Evolutionary conservation across 1,139 yeast genomes (phyloP), one percentile per base, ranked within the genome.

Genomic region (Lodderomyces margitis): DNA sequence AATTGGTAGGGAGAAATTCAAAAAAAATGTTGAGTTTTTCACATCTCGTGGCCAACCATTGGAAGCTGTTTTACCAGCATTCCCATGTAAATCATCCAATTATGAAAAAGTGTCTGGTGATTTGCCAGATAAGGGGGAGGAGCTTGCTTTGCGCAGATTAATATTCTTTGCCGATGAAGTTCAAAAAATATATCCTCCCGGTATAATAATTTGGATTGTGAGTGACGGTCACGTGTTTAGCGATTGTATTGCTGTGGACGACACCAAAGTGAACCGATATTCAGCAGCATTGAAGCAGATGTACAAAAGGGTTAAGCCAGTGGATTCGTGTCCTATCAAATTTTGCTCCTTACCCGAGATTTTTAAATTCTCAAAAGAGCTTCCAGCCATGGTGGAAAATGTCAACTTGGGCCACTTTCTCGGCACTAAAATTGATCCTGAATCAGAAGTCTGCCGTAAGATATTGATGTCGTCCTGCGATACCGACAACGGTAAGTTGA

Each of bases 181-280:
- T 5, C 54, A 61, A 40, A 47, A 56, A 17, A 50, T 78, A 25
- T 79, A 80, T 56, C 66, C 75, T 1, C 83, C 83, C 0, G 84
- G 84, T 1, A 61, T 78, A 55, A 67, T 71, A 40, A 57, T 78
- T 34, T 74, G 74, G 70, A 77, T 80, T 54, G 82, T 80, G 20
- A 75, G 81, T 55, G 85, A 80, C 51, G 84, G 85, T 0, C 85
- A 80, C 54, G 85, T 80, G 9, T 80, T 80, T 58, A 75, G 82
- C 47, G 85, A 80, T 56, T 80, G 84, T 58, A 77, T 66, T 50
- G 71, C 67, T 1, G 75, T 70, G 21, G 81, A 78, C 55, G 85
- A 80, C 53, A 66, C 62, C 31, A 66, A 66, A 40, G 83, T 80
- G 25, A 75, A 75, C 49, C 50, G 47, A 10, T 80, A 77, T 50